phyloP scores from a whole-genome alignment of 768 basidiomycete genomes.

The Clitopilus passeckerianus region DNA sequence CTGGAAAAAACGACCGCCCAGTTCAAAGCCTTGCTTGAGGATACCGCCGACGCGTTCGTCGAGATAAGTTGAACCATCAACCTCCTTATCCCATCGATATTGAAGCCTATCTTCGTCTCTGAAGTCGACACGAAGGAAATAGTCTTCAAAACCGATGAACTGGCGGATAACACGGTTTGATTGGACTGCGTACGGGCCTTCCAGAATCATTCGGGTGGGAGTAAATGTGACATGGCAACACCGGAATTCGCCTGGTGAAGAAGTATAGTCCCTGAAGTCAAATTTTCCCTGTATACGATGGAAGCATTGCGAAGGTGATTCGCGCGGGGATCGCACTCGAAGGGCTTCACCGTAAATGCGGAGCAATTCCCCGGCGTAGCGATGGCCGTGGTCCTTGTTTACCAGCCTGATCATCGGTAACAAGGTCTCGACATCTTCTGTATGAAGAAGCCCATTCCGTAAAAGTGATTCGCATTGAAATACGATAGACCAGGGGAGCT shows the following conservation, averaged over 20 bases:
- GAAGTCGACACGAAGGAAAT: constrained; percentile 82
- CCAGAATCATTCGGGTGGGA: constrained; percentile 67
- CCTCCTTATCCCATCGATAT: constrained; percentile 65
- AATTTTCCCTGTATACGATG: constrained; percentile 27
- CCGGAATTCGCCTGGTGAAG: constrained; percentile 41
- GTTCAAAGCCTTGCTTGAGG: constrained; percentile 58
- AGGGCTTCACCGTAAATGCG: constrained; percentile 50
- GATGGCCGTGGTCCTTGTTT: constrained; percentile 6
- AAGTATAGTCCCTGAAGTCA: constrained; percentile 10
- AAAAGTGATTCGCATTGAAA: constrained; percentile 76
- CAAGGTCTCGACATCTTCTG: constrained; percentile 48
- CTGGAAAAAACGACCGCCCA: constrained; percentile 70
- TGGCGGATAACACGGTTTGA: constrained; percentile 78
- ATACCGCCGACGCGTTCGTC: constrained; percentile 51
- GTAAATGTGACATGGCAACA: constrained; percentile 76
- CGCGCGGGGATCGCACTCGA: constrained; percentile 30
- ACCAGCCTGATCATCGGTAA: constrained; percentile 38
- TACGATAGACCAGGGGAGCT: constrained; percentile 59
- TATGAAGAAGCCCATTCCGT: constrained; percentile 57
- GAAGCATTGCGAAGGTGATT: constrained; percentile 41
- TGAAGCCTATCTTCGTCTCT: constrained; percentile 78
- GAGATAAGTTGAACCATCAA: constrained; percentile 55
- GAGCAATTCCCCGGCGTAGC: constrained; percentile 42
- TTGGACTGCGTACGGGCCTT: constrained; percentile 72
- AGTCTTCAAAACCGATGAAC: constrained; percentile 53